Base-by-base conservation (phyloP, 805 yeast species). In the Metschnikowia sp. region DNA sequence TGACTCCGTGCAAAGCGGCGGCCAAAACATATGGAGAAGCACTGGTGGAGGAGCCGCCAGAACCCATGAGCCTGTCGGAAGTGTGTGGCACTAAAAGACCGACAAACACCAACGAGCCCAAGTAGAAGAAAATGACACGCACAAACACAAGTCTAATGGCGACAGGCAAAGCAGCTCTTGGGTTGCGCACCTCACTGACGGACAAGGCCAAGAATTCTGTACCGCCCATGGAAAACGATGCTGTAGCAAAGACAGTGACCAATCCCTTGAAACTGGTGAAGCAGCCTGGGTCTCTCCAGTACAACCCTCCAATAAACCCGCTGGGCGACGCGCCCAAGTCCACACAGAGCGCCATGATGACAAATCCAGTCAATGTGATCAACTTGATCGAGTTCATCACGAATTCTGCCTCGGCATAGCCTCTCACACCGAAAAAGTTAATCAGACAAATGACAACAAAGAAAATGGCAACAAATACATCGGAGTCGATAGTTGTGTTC, bases 401-500 rank as follows among this genome's bases (percentile, higher is more conserved):
- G 35, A 72, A 70, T 52, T 72, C 77, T 40, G 72, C 76, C 56
- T 69, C 73, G 44, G 75, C 78, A 52, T 70, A 75, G 43, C 78
- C 80, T 47, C 65, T 68, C 42, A 76, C 71, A 42, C 80, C 80
- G 51, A 65, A 62, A 39, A 74, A 72, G 55, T 73, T 74, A 49
- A 82, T 70, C 29, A 64, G 48, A 10, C 76, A 55, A 30, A 82
- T 69, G 8, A 81, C 63, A 10, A 68, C 57, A 45, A 69, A 76
- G 57, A 83, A 79, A 3, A 82, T 75, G 1, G 74, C 68, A 15
- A 83, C 83, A 63, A 78, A 83, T 5, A 74, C 79, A 54, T 80
- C 84, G 1, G 86, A 69, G 55, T 81, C 75, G 41, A 82, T 70
- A 5, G 44, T 37, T n/a, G 63, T 51, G 3, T 72, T 66, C 88